Percentiles rank a stretch among this genome's conserved stretches.
Evolutionary conservation across 2,329 filamentous ascomycete genomes (phyloP).

Genomic region (Microascus cirrosus): DNA sequence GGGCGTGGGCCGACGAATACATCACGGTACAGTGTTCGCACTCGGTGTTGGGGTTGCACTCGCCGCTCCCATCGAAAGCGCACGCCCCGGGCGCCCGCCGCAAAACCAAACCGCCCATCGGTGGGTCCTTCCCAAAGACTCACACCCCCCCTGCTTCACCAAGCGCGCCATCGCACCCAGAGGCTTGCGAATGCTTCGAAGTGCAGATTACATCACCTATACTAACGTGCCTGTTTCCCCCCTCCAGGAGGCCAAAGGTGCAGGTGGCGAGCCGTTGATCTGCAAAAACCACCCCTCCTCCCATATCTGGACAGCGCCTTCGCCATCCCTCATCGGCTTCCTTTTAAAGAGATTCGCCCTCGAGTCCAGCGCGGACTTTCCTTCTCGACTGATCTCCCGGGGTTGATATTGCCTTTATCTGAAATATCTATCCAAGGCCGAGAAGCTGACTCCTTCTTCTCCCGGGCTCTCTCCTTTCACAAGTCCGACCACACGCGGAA

Average conservation of each 20-base stretch:
- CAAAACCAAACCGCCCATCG: background rate
- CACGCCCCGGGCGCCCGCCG: background rate
- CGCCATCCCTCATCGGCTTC: background rate
- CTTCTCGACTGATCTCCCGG: background rate
- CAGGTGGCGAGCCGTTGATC: conserved; percentile 2
- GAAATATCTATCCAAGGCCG: background rate
- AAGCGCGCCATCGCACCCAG: conserved; percentile 3
- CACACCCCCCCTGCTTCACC: background rate
- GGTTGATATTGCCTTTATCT: background rate
- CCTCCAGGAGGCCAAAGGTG: background rate
- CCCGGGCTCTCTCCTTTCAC: background rate
- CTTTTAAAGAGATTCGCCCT: background rate
- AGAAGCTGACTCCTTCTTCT: background rate
- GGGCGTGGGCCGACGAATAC: background rate
- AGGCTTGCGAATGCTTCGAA: conserved; percentile 1
- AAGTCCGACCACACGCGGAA: background rate
- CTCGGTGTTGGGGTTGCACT: background rate
- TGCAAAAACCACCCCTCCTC: background rate
- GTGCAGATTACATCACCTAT: conserved; percentile 5
- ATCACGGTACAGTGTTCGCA: background rate
- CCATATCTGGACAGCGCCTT: background rate
- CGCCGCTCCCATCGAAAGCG: background rate
- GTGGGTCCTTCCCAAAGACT: background rate
- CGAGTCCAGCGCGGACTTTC: background rate
- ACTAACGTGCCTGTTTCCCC: background rate